Conservation (phyloP, 2,329 filamentous ascomycete species). For the Metarhizium guizhouense region DNA sequence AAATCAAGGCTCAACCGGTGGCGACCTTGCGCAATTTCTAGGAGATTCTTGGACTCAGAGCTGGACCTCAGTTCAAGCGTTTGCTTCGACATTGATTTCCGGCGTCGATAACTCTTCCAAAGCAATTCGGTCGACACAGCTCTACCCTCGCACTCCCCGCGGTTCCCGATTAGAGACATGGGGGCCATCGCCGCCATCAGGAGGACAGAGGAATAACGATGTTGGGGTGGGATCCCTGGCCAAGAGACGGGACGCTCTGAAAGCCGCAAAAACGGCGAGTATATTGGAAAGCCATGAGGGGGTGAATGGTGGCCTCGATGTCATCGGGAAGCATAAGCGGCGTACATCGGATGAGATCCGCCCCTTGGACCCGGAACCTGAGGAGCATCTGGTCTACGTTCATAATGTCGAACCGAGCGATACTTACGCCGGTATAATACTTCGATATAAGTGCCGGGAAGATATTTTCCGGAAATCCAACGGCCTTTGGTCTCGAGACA, state of each 20-base stretch:
- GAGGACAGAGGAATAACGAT: conserved; percentile 31
- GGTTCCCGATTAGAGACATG: conserved; percentile 25
- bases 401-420: conserved; percentile 77
- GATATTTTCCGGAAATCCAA: conserved; percentile 81
- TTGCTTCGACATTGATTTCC: conserved; percentile 37
- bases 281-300: conserved; percentile 53
- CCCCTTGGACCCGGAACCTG: conserved; percentile 46
- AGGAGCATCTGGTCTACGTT: conserved; percentile 79
- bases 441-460: conserved; percentile 81
- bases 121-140: background rate
- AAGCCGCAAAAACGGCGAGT: conserved; percentile 47
- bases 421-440: conserved; percentile 82
- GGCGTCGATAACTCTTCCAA: conserved; percentile 14
- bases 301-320: conserved; percentile 48
- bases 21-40: conserved; percentile 31
- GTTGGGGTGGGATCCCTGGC: conserved; percentile 46
- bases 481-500: conserved; percentile 89
- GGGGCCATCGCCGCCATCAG: conserved; percentile 40
- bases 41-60: conserved; percentile 43
- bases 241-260: conserved; percentile 45
- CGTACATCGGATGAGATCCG: conserved; percentile 58
- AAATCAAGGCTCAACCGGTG: conserved; percentile 23
- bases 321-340: conserved; percentile 50
- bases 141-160: conserved; percentile 3
- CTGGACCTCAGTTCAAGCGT: conserved; percentile 47